These are phyloP conservation scores for Talaromyces sp. DNA, from an alignment of 2,329 filamentous ascomycete species.

Conservation along the genomic window DNA sequence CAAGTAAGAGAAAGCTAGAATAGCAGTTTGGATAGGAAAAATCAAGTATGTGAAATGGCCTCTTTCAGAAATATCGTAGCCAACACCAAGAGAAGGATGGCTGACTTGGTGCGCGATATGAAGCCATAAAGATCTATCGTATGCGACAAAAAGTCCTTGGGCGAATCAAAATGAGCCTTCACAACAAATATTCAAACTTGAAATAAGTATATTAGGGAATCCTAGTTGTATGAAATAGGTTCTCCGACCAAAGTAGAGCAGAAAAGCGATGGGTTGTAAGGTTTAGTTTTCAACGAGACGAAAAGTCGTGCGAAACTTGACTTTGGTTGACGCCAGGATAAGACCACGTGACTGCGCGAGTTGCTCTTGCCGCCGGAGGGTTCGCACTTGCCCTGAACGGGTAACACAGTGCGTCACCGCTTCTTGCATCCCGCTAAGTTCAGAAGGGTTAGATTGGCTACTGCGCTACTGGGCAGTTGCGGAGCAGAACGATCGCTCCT, in stretches of 20 bases:
- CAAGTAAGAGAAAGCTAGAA: background rate
- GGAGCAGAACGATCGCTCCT: conserved; percentile 15
- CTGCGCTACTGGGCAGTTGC: background rate
- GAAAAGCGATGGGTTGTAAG: conserved; percentile 19
- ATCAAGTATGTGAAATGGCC: background rate
- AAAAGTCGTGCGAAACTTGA: conserved; percentile 4
- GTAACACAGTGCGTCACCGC: background rate
- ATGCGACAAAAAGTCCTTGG: background rate
- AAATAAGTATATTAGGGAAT: background rate
- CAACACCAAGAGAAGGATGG: background rate
- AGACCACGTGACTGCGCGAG: conserved; percentile 26
- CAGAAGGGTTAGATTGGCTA: conserved; percentile 18
- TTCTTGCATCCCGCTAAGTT: conserved; percentile 11
- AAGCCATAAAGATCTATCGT: conserved; percentile 12
- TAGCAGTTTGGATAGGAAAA: background rate
- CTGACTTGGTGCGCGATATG: background rate
- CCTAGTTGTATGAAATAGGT: background rate
- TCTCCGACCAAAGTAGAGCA: conserved; percentile 16
- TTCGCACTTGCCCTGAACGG: background rate
- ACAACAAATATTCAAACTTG: background rate
- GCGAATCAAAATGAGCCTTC: background rate
- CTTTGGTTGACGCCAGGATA: conserved; percentile 19
- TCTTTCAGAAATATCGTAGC: background rate
- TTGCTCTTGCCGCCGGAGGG: background rate
- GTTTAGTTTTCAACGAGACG: background rate